These are phyloP conservation scores for Fusarium neocosmosporiellum DNA, from an alignment of 2,329 filamentous ascomycete genomes.

Conservation along the genomic window DNA sequence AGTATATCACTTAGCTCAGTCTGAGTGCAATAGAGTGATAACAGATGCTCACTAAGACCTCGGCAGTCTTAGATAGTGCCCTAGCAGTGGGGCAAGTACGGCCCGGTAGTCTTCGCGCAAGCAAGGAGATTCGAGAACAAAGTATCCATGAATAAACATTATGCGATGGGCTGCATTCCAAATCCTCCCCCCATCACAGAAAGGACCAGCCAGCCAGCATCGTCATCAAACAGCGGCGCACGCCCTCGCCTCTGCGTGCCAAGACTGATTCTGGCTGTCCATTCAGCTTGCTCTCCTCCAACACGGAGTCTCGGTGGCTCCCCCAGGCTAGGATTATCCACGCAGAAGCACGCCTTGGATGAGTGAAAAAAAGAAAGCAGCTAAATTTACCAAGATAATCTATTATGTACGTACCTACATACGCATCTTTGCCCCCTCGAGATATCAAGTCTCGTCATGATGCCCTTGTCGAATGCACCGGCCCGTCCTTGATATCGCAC, in stretches of 20 bases:
- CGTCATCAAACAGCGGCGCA: not conserved
- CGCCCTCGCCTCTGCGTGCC: slow-evolving; percentile 6
- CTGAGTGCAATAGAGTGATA: too few relatives aligned
- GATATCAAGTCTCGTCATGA: not conserved
- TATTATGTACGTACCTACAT: not conserved
- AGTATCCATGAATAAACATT: not conserved
- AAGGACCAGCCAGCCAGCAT: not conserved
- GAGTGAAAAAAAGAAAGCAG: not conserved
- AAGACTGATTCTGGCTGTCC: not conserved
- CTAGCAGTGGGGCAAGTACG: too few relatives aligned
- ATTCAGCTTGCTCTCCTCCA: slow-evolving; percentile 3
- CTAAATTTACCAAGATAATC: not conserved
- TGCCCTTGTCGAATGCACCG: slow-evolving; percentile 34
- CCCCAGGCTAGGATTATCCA: not conserved
- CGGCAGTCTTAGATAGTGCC: too few relatives aligned
- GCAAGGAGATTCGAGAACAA: not conserved
- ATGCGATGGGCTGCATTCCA: not conserved
- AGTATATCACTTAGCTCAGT: too few relatives aligned
- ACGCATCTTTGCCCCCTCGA: not conserved
- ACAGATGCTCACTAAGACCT: too few relatives aligned
- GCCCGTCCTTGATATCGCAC: slow-evolving; percentile 30
- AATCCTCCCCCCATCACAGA: not conserved
- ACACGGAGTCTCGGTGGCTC: not conserved
- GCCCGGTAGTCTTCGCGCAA: too few relatives aligned
- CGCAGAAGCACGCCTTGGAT: not conserved